Evolutionary conservation across 2,329 filamentous ascomycete genomes (phyloP).

Genomic region (Cladorrhinum sp.): DNA sequence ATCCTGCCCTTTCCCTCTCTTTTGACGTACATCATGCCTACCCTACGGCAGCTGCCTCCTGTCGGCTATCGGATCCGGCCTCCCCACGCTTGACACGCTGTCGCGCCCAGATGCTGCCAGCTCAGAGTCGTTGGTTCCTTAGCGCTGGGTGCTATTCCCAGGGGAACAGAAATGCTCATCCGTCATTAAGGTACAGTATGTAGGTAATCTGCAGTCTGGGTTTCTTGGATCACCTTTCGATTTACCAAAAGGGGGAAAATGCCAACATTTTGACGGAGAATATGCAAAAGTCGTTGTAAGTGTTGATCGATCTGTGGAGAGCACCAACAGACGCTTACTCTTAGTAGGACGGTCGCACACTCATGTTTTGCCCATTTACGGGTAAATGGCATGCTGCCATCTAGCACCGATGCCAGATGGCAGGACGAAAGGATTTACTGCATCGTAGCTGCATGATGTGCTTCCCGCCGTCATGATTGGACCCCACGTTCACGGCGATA

Average conservation of each 20-base stretch:
- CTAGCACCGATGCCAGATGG: conserved; percentile 29
- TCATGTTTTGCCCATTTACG: conserved; percentile 10
- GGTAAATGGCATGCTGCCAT: conserved; percentile 24
- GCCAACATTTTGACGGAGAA: not conserved
- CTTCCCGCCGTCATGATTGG: conserved; percentile 28
- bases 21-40: not conserved
- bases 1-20: no score
- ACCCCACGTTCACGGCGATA: conserved; percentile 20
- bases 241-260: not conserved
- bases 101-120: conserved; percentile 3
- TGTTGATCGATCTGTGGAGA: not conserved
- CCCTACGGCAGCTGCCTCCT: not conserved
- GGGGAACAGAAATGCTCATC: not conserved
- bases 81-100: conserved; percentile 7
- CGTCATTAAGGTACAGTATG: not conserved
- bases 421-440: conserved; percentile 17
- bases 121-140: not conserved
- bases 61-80: not conserved
- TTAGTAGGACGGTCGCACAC: not conserved
- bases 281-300: not conserved
- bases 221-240: not conserved
- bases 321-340: not conserved
- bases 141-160: not conserved
- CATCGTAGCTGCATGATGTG: conserved; percentile 23
- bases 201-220: not conserved